phyloP scores from a whole-genome alignment of 2,329 filamentous ascomycete species.

The Aspergillus sp. region DNA sequence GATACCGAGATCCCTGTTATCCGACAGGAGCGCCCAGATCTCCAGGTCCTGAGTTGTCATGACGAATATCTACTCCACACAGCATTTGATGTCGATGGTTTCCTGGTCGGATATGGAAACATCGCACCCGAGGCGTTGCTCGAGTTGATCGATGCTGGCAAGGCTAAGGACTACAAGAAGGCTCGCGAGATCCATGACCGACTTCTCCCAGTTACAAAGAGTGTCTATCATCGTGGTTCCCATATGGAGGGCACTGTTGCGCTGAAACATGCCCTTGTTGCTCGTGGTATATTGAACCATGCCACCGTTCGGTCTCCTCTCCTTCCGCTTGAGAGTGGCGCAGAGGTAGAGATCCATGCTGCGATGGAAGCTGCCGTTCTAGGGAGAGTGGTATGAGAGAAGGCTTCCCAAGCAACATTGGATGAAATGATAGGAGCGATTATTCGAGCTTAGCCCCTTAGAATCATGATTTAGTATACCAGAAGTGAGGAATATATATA shows the following conservation, averaged over 20 bases:
- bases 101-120: constrained; percentile 56
- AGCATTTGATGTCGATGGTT: constrained; percentile 53
- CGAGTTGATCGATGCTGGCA: constrained; percentile 52
- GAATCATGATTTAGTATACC: no score
- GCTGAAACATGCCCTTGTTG: constrained; percentile 53
- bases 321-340: constrained; percentile 29
- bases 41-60: constrained; percentile 53
- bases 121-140: constrained; percentile 52
- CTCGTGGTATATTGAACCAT: constrained; percentile 50
- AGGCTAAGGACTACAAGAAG: constrained; percentile 49
- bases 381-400: no score
- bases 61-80: constrained; percentile 56
- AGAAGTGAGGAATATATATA: no score
- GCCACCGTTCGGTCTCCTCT: constrained; percentile 52
- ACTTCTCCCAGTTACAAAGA: constrained; percentile 52
- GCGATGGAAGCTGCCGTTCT: constrained; percentile 9
- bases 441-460: no score
- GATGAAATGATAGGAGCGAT: no score
- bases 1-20: constrained; percentile 57
- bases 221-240: constrained; percentile 55
- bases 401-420: no score
- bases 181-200: constrained; percentile 52
- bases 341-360: constrained; percentile 18
- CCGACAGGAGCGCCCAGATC: constrained; percentile 47
- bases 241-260: constrained; percentile 57